Evolutionary conservation across 2,329 filamentous ascomycete species (phyloP), one percentile per base, ranked within the genome.

Genomic region (Aspergillus tanneri): DNA sequence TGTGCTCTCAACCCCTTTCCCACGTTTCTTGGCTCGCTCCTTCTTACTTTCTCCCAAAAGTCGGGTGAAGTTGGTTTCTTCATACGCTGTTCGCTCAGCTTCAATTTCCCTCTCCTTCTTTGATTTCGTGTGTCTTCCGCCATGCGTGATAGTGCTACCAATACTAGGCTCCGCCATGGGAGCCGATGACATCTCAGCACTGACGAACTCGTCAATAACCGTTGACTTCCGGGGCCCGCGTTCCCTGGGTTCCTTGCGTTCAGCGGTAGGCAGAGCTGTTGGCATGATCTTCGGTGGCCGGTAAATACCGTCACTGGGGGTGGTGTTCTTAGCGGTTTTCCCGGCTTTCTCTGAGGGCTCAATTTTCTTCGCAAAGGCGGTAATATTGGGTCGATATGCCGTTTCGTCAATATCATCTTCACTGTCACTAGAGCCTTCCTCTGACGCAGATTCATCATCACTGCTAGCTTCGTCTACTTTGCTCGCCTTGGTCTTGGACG

Each of bases 201-300:
- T 83, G 54, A 99, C 83, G 62, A 95, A 99, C 64, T 97, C 92
- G 64, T 97, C 91, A 64, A 99, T 84, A 1, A 90, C 90, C 38
- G 85, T 84, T 0, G 91, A 96, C 64, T 88, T 88, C 52, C 81
- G 78, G 2, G 83, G 81, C 34, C 81, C 77, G 34, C 82, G 81
- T 3, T 84, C 78, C 23, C 74, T 71, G 54, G 83, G 83, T 52
- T 85, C 82, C 48, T 62, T 63, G 40, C 80, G 77, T 49, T 84
- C 80, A 14, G 76, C 80, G 0, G 83, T 69, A 7, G 89, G 88
- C 84, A 97, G 92, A 9, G 87, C 77, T 2, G 88, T 90, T 0
- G 92, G 88, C 50, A 89, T 88, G 61, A 96, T 91, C 64, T 85
- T 87, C 18, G 93, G 93, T 10, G 93, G 90, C 19, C 85, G 83